Evolutionary conservation across 2,329 filamentous ascomycete species (phyloP), one percentile per base, ranked within the genome.

Genomic region (Pseudopyrenochaeta lycopersici): DNA sequence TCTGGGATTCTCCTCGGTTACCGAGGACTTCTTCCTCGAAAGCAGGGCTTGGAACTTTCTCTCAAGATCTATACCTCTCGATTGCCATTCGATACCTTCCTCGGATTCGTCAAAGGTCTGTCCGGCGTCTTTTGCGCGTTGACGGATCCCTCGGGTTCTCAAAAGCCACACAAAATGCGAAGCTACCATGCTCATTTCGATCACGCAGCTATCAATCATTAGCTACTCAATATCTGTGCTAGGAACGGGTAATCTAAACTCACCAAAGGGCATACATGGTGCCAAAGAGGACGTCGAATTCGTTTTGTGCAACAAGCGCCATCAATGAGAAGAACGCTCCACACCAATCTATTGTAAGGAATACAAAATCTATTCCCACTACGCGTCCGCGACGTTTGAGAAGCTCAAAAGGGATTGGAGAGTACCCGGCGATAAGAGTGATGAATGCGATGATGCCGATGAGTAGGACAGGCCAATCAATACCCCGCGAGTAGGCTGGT

Each of bases 271-370:
- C 82, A 66, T 87, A 88, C 59, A 85, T 70, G 0, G 84, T 77
- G 0, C 85, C 84, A 7, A 85, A 86, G 0, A 88, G 68, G 2
- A 84, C 70, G 58, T 88, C 86, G 61, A 88, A 87, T 1, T 78
- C 80, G 10, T 80, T 78, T 60, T 88, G 84, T 0, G 81, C 83
- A 33, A 82, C 84, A 4, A 87, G 70, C 0, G 84, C 82, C 76
- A 88, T 80, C 12, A 88, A 78, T 0, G 84, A 86, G 67, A 88
- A 87, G 46, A 88, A 79, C 0, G 85, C 85, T 0, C 86, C 86
- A 1, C 78, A 64, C 59, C 81, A 85, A 63, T 88, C 85, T 60
- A 87, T 84, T 0, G 73, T 67, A 4, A 88, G 66, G 60, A 88
- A 88, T 0, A 84, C 61, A 64, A 79, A 81, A 46, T 80, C 86